phyloP scores from a whole-genome alignment of 1,284 basidiomycete species.

The Cryptococcus neoformans region DNA sequence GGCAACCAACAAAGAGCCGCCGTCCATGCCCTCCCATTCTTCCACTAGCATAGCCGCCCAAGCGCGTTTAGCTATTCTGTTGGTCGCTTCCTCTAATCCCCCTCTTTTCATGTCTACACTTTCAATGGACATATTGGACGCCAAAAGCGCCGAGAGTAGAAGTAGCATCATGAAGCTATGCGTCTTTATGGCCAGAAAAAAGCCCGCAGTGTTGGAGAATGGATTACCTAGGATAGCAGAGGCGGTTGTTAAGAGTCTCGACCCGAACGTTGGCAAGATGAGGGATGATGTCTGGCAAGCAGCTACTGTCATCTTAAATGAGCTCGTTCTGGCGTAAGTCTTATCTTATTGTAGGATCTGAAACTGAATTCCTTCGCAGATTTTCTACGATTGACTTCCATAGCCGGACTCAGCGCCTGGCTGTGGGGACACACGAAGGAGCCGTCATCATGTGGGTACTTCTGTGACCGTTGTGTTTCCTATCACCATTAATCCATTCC shows the following conservation, averaged over 20 bases:
- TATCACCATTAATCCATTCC: slow-evolving; percentile 23
- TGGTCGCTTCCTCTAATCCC: slow-evolving; percentile 79
- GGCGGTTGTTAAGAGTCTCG: slow-evolving; percentile 93
- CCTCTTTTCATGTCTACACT: slow-evolving; percentile 94
- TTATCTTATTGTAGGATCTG: background rate
- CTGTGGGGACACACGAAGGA: slow-evolving; percentile 91
- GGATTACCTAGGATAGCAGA: slow-evolving; percentile 86
- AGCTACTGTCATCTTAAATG: slow-evolving; percentile 88
- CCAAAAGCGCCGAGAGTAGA: slow-evolving; percentile 71
- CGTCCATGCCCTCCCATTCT: slow-evolving; percentile 41
- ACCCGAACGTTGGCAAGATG: slow-evolving; percentile 79
- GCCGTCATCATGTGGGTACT: slow-evolving; percentile 66
- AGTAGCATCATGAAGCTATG: slow-evolving; percentile 90
- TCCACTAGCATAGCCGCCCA: slow-evolving; percentile 38
- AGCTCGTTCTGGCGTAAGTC: slow-evolving; percentile 79
- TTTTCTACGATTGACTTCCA: slow-evolving; percentile 94
- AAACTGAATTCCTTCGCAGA: slow-evolving; percentile 49
- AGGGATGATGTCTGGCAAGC: slow-evolving; percentile 85
- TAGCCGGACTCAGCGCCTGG: slow-evolving; percentile 75
- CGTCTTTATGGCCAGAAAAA: slow-evolving; percentile 91
- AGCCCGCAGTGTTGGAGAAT: slow-evolving; percentile 78
- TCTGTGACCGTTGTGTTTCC: slow-evolving; percentile 8
- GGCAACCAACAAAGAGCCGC: slow-evolving; percentile 71
- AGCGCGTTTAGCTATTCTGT: slow-evolving; percentile 76
- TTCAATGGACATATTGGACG: slow-evolving; percentile 82